These are phyloP conservation scores for Lithospermum erythrorhizon DNA, from an alignment of 257 asterid species.

Conservation along the genomic window DNA sequence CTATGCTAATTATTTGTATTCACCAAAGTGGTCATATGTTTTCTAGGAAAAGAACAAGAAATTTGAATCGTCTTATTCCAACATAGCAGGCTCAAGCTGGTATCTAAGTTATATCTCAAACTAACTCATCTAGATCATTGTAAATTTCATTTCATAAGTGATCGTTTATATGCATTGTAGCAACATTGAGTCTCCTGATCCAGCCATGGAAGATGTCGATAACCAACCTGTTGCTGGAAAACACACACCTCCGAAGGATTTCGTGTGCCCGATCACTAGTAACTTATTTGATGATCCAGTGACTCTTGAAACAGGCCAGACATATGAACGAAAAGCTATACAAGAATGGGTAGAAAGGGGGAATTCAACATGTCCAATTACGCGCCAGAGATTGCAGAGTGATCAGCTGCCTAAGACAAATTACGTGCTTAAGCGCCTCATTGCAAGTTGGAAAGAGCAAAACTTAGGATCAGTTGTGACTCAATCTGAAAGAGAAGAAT, in stretches of 20 bases:
- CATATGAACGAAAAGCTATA: conserved; percentile 63
- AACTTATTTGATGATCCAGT: conserved; percentile 72
- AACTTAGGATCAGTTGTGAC: conserved; percentile 15
- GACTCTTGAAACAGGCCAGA: conserved; percentile 80
- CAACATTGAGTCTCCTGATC: conserved; percentile 29
- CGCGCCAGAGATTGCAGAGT: conserved; percentile 57
- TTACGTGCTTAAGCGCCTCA: conserved; percentile 73
- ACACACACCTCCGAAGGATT: conserved; percentile 56
- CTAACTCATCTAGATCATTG: conserved; percentile 2
- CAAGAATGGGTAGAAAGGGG: conserved; percentile 84
- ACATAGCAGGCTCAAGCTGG: conserved; percentile 29
- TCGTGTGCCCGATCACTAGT: conserved; percentile 75
- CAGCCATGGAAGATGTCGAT: conserved; percentile 39
- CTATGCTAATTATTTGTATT: conserved; percentile 17
- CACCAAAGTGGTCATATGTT: conserved; percentile 17
- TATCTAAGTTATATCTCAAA: conserved; percentile 11
- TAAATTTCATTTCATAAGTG: neutral
- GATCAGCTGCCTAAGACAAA: conserved; percentile 56
- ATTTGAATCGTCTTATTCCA: conserved; percentile 29
- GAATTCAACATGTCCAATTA: conserved; percentile 62
- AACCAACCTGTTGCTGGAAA: conserved; percentile 23
- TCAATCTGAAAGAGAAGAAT: conserved; percentile 9
- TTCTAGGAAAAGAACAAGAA: conserved; percentile 42
- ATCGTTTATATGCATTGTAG: conserved; percentile 7
- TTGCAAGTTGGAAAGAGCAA: conserved; percentile 63